Conservation (phyloP, 1,284 basidiomycete genomes). For the Cutaneotrichosporon spelunceum region DNA sequence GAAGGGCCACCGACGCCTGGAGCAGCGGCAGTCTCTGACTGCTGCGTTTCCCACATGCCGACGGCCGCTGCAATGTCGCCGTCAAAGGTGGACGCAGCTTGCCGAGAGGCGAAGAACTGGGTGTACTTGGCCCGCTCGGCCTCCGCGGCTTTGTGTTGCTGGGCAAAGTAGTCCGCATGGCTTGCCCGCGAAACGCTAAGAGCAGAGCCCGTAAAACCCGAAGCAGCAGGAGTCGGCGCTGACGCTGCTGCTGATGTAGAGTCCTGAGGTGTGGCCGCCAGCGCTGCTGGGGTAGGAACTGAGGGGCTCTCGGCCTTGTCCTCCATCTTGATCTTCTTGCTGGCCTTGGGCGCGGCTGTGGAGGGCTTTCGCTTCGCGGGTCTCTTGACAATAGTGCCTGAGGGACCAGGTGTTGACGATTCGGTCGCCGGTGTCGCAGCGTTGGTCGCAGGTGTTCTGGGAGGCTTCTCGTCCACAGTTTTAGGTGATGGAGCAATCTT, state of each 20-base stretch:
- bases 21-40: not conserved
- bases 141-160: slow-evolving; percentile 22
- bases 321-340: slow-evolving; percentile 21
- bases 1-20: not conserved
- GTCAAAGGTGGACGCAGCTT: slow-evolving; percentile 11
- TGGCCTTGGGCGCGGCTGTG: slow-evolving; percentile 16
- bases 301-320: slow-evolving; percentile 13
- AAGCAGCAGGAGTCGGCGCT: slow-evolving; percentile 14
- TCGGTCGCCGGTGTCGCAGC: slow-evolving; percentile 12
- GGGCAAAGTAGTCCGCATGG: slow-evolving; percentile 26
- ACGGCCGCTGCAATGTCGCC: slow-evolving; percentile 19
- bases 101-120: slow-evolving; percentile 18
- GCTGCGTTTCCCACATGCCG: slow-evolving; percentile 20
- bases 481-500: slow-evolving; percentile 18
- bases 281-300: not conserved
- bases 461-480: slow-evolving; percentile 11
- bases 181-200: slow-evolving; percentile 16
- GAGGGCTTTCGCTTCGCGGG: slow-evolving; percentile 23
- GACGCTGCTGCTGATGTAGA: slow-evolving; percentile 5
- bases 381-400: slow-evolving; percentile 6
- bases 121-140: slow-evolving; percentile 15
- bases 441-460: slow-evolving; percentile 15
- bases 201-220: slow-evolving; percentile 20
- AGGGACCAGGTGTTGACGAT: slow-evolving; percentile 9
- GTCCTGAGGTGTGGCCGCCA: slow-evolving; percentile 7